Evolutionary conservation across 106 monocot genomes (phyloP), one percentile per base, ranked within the genome.

Genomic region (Gastrodia elata): DNA sequence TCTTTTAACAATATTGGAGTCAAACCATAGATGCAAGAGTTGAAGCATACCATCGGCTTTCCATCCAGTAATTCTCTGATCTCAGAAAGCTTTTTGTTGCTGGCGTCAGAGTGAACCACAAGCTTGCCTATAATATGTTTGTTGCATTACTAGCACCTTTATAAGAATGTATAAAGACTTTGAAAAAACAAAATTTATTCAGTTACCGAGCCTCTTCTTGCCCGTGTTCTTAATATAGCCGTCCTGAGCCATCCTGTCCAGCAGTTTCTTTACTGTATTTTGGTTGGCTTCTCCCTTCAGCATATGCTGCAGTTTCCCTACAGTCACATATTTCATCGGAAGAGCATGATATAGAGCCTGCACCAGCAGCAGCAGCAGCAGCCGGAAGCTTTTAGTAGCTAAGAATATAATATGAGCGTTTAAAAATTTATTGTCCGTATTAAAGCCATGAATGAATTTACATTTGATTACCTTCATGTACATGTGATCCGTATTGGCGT

Each of bases 331-430:
- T 67, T 93, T 92, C 97, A 97, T 86, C 5, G 90, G 90, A 83
- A 97, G 93, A 74, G 86, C 84, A 86, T 87, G 78, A 65, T 86
- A 97, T 38, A 97, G 42, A 72, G 92, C 97, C 97, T 97, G 75
- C 42, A 86, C 0, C n/a, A n/a, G n/a, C n/a, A n/a, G n/a, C n/a
- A n/a, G n/a, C n/a, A n/a, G n/a, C n/a, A 30, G 24, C 77, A 65
- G n/a, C 15, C 40, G 32, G 11, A 24, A 36, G 7, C 52, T 68
- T 73, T 38, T 73, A 38, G n/a, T 36, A 2, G n/a, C n/a, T 67
- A 36, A n/a, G 27, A 57, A 57, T 64, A 3, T 34, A 6, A 11
- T 44, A 15, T 44, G 15, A 44, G 43, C 13, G 15, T 1, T 44
- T 0, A 57, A 57, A 25, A 3, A 7, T 25, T 1, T 26, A 57